Evolutionary conservation across 31 red algal genomes (phyloP).

Genomic region (Porphyra umbilicalis): DNA sequence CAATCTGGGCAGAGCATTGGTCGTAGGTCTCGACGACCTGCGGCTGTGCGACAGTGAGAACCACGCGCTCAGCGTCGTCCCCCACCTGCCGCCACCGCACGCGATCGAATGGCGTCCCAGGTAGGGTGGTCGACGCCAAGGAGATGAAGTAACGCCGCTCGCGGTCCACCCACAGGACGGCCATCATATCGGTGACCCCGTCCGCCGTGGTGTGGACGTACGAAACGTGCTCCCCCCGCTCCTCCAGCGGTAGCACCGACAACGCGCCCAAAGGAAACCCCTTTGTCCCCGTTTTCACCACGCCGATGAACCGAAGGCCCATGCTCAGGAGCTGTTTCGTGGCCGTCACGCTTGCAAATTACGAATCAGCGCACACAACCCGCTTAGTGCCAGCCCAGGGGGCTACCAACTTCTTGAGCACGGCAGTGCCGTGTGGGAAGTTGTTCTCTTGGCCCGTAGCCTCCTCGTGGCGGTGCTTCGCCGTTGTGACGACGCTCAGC

Average conservation of each 20-base stretch:
- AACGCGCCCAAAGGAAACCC: background rate
- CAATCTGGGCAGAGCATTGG: too few relatives aligned
- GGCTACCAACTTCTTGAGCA: background rate
- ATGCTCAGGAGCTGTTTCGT: background rate
- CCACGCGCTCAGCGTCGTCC: too few relatives aligned
- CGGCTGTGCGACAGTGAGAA: too few relatives aligned
- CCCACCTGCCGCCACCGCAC: background rate
- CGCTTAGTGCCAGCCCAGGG: too few relatives aligned
- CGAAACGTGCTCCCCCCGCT: background rate
- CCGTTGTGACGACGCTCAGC: too few relatives aligned
- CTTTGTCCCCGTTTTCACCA: conserved; percentile 14
- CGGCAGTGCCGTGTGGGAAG: conserved; percentile 23
- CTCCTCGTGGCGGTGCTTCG: too few relatives aligned
- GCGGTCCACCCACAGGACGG: background rate
- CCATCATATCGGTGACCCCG: background rate
- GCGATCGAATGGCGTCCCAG: background rate
- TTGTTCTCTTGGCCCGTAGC: too few relatives aligned
- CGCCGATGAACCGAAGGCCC: conserved; percentile 13
- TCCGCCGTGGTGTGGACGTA: background rate
- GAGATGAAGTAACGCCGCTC: background rate
- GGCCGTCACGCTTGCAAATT: conserved; percentile 13
- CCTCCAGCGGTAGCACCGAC: background rate
- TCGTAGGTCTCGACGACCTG: too few relatives aligned
- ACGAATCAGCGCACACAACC: too few relatives aligned
- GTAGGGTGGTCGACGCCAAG: background rate